Evolutionary conservation across 2,329 filamentous ascomycete species (phyloP).

Genomic region (Beauveria caledonica): DNA sequence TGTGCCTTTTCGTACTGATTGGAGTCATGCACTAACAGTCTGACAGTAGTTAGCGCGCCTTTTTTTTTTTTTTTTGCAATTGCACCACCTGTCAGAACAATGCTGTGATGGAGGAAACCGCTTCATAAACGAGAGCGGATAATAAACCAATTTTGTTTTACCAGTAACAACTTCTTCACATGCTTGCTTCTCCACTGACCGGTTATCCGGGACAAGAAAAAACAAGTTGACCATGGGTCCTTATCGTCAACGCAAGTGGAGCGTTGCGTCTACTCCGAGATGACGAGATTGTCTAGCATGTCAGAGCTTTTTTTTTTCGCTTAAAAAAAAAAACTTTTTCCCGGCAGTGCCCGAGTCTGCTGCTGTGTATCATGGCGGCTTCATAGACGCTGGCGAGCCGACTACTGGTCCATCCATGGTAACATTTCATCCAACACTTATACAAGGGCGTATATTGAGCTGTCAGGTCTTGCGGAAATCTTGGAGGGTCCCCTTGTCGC

Average conservation of each 20-base stretch:
- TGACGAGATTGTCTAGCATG: neutral
- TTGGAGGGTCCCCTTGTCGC: too few relatives aligned
- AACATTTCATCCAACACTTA: too few relatives aligned
- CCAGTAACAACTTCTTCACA: neutral
- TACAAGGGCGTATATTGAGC: too few relatives aligned
- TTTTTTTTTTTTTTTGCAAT: too few relatives aligned
- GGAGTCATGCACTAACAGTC: too few relatives aligned
- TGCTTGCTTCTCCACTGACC: neutral
- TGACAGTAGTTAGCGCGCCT: too few relatives aligned
- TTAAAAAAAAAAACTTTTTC: neutral
- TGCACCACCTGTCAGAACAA: too few relatives aligned
- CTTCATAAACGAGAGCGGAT: neutral
- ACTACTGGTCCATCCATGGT: neutral
- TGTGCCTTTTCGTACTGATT: too few relatives aligned
- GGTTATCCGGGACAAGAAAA: neutral
- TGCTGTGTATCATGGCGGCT: neutral
- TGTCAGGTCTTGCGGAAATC: too few relatives aligned
- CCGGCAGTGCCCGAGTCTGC: neutral
- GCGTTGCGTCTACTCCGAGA: slow-evolving; percentile 1
- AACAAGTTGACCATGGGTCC: neutral
- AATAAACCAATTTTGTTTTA: neutral
- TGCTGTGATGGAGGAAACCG: too few relatives aligned
- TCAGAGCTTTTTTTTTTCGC: too few relatives aligned
- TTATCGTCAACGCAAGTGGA: slow-evolving; percentile 9
- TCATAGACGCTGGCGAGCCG: neutral